These are phyloP conservation scores for Furcasterigmium furcatum DNA, from an alignment of 2,329 filamentous ascomycete genomes.

Conservation along the genomic window DNA sequence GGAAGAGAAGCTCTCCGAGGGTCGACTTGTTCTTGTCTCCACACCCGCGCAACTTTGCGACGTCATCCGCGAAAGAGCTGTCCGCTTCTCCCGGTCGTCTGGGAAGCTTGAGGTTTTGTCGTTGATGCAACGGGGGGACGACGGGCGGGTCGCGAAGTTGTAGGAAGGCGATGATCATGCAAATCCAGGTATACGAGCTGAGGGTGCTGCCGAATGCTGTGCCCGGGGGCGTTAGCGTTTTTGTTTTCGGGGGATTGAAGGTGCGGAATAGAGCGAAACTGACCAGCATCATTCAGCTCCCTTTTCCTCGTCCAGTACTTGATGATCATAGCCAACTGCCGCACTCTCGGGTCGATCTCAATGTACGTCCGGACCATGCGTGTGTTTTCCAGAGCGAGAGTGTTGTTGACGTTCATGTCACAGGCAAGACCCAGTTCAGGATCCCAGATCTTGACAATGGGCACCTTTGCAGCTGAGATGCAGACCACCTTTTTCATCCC, in stretches of 20 bases:
- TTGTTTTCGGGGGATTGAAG: background rate
- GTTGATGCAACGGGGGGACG: conserved; percentile 79
- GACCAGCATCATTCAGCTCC: conserved; percentile 94
- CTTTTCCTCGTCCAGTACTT: conserved; percentile 96
- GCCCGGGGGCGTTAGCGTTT: conserved; percentile 10
- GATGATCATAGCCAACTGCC: conserved; percentile 91
- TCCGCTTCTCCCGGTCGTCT: conserved; percentile 57
- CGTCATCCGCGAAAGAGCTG: conserved; percentile 82
- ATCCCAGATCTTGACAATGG: conserved; percentile 99
- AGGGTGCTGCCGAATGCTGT: conserved; percentile 87
- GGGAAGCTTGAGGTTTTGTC: conserved; percentile 51
- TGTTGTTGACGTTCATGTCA: conserved; percentile 99
- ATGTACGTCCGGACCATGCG: conserved; percentile 98
- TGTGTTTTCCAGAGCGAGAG: conserved; percentile 90
- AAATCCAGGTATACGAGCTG: conserved; percentile 99
- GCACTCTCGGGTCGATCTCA: conserved; percentile 84
- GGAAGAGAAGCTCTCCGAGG: conserved; percentile 82
- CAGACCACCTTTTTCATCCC: conserved; percentile 97
- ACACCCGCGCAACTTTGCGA: conserved; percentile 70
- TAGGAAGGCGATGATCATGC: conserved; percentile 93
- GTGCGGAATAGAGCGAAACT: conserved; percentile 34
- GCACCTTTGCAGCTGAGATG: conserved; percentile 91
- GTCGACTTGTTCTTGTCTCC: conserved; percentile 79
- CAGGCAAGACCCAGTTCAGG: conserved; percentile 85
- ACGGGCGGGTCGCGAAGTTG: conserved; percentile 83